Base-by-base conservation (phyloP, 495 filamentous ascomycete genomes). In the Pseudomonodictys pantanalensis region DNA sequence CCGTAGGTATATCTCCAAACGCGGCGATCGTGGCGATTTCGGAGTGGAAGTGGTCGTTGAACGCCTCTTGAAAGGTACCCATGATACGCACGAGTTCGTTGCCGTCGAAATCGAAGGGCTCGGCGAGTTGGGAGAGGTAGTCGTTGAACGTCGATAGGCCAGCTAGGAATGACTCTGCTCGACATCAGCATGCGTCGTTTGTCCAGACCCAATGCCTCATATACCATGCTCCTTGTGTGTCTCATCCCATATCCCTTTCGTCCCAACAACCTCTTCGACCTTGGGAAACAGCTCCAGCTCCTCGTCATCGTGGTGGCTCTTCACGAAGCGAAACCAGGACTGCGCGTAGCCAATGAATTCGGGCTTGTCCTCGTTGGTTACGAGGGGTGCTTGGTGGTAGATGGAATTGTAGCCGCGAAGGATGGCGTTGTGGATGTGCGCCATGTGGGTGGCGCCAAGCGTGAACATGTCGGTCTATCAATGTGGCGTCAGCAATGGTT, bases 331-430 rank as follows among this genome's bases (percentile, higher is more conserved):
- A 67, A 72, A 69, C 79, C 79, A 83, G 0, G 78, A 68, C 18
- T 76, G 71, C 35, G 65, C 63, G 65, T 83, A 82, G 10, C 77
- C 78, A 45, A 82, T 62, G 49, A 83, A 82, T 58, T 80, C 75
- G 30, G 69, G 56, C 56, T 72, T 50, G 61, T 75, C 60, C 18
- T 65, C 52, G 43, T 50, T 52, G 41, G 54, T 69, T 7, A 71
- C 69, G 63, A 60, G 68, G 30, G 64, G 68, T 52, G 69, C 73
- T 72, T 69, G 70, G 29, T 76, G 78, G 69, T 77, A 82, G 65
- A 85, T 80, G 52, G 78, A 79, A 69, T 85, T 85, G 68, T 77
- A 80, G 56, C 79, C 80, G 33, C 81, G 81, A 38, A 85, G 69
- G 58, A 83, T 80, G 32, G 76, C 73, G 69, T 85, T 85, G 71